Evolutionary conservation across 805 yeast genomes (phyloP), one percentile per base, ranked within the genome.

Genomic region (Barnettozyma populi): DNA sequence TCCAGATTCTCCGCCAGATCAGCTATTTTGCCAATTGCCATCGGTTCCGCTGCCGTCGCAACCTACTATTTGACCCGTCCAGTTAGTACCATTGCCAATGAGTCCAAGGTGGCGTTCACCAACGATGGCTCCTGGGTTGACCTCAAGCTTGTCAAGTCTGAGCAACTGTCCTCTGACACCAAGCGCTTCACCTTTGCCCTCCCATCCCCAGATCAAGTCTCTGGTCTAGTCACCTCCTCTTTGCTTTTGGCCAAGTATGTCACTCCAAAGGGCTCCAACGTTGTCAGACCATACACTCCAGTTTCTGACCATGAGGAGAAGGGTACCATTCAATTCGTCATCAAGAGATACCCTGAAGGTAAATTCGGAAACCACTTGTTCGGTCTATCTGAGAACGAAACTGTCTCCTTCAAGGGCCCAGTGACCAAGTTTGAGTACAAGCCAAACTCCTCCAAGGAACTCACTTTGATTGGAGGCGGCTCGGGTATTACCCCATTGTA

Each of bases 401-500:
- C 90, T 44, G 76, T 94, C 48, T 71, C 96, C 9, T 86, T 94
- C 78, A 92, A 90, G 75, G 99, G 99, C 44, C 98, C 98, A 55
- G 78, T 90, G 56, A 74, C 76, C 61, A 94, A 94, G 75, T 90
- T 94, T 87, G 80, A 84, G 65, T 88, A 95, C 89, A 77, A 77
- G 60, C 85, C 92, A 57, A 92, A 94, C 76, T 79, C 82, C 65
- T 92, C 79, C 74, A 79, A 86, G 61, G 73, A 80, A 55, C 80
- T 94, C 65, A 80, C 84, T 49, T 78, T 94, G 65, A 74, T 94
- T 57, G 98, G 97, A 60, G 99, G 96, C 63, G 99, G 99, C 64
- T 77, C 95, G 44, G 98, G 98, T 70, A 90, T 94, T 67, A 88
- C 97, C 42, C 99, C 99, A 51, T 76, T 94, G 69, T 90, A 78